phyloP scores from a whole-genome alignment of 2,329 filamentous ascomycete genomes.

The Colletotrichum graminicola region DNA sequence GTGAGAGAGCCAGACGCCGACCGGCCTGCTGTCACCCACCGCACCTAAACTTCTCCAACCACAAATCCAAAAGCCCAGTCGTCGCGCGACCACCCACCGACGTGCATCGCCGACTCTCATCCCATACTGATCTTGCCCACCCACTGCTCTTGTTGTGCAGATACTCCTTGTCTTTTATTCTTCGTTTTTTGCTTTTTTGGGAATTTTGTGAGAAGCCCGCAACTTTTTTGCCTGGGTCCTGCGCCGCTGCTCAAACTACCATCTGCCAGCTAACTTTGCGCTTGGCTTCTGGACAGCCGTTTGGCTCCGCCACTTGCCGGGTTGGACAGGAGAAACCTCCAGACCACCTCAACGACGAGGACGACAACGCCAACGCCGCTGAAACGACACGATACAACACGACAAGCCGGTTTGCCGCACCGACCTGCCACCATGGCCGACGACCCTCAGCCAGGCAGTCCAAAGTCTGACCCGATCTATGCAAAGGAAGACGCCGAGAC shows the following conservation, averaged over 20 bases:
- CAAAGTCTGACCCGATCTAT: constrained; percentile 53
- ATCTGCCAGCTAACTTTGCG: not conserved
- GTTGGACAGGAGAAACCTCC: constrained; percentile 23
- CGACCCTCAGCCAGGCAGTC: constrained; percentile 57
- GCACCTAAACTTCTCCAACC: constrained; percentile 18
- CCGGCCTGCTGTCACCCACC: constrained; percentile 30
- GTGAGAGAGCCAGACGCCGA: constrained; percentile 2
- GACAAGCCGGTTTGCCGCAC: constrained; percentile 3
- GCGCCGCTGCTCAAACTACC: not conserved
- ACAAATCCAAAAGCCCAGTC: constrained; percentile 13
- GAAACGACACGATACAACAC: not conserved
- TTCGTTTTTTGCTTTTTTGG: not conserved
- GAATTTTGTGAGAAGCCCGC: not conserved
- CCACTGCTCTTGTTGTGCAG: not conserved
- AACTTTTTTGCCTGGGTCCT: not conserved
- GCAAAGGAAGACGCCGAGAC: constrained; percentile 72
- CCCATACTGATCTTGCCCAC: not conserved
- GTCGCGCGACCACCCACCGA: constrained; percentile 11
- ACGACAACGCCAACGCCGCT: not conserved
- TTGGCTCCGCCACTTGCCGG: constrained; percentile 25
- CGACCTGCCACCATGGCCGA: constrained; percentile 56
- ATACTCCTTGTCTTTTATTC: not conserved
- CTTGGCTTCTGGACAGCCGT: constrained; percentile 5
- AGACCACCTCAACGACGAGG: constrained; percentile 19
- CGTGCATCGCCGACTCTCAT: not conserved